Percentiles rank a stretch among this genome's conserved stretches.
Evolutionary conservation across 345 rosid species (phyloP).

Genomic region (Brassica nigra): DNA sequence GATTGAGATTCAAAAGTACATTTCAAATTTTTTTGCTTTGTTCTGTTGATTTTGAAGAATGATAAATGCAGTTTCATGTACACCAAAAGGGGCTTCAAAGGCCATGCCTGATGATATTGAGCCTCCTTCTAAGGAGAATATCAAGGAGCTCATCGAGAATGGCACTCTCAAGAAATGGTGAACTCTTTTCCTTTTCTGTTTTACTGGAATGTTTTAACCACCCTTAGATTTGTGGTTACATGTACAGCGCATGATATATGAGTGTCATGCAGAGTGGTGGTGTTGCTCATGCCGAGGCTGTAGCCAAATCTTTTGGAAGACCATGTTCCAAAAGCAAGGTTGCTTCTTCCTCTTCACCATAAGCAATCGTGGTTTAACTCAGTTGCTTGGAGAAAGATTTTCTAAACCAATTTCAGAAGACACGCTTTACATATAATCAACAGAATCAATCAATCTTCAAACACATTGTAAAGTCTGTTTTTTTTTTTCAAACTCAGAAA

Average conservation of each 20-base stretch:
- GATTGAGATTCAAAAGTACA: not conserved
- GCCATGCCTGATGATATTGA: slow-evolving; percentile 42
- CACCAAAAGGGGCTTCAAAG: not conserved
- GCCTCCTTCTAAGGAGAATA: slow-evolving; percentile 68
- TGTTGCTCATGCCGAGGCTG: slow-evolving; percentile 56
- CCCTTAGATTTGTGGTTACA: not conserved
- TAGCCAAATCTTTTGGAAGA: slow-evolving; percentile 62
- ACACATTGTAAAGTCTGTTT: no score
- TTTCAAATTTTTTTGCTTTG: not conserved
- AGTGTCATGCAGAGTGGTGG: slow-evolving; percentile 29
- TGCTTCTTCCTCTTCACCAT: slow-evolving; percentile 33
- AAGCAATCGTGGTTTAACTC: not conserved
- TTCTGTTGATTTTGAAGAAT: not conserved
- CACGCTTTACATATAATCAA: slow-evolving; percentile 53
- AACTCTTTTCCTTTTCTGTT: not conserved
- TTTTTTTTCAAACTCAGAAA: no score
- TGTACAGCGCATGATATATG: not conserved
- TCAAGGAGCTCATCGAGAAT: slow-evolving; percentile 50
- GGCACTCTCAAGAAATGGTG: slow-evolving; percentile 44
- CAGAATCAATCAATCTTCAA: no score
- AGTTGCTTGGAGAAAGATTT: slow-evolving; percentile 71
- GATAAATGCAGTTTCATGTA: not conserved
- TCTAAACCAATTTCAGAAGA: slow-evolving; percentile 64
- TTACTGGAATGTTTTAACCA: not conserved
- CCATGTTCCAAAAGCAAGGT: slow-evolving; percentile 43